A percentile compares a stretch with the other conserved stretches of the same genome.
Evolutionary conservation across 768 basidiomycete species (phyloP).

Genomic region (Lyophyllum decastes): DNA sequence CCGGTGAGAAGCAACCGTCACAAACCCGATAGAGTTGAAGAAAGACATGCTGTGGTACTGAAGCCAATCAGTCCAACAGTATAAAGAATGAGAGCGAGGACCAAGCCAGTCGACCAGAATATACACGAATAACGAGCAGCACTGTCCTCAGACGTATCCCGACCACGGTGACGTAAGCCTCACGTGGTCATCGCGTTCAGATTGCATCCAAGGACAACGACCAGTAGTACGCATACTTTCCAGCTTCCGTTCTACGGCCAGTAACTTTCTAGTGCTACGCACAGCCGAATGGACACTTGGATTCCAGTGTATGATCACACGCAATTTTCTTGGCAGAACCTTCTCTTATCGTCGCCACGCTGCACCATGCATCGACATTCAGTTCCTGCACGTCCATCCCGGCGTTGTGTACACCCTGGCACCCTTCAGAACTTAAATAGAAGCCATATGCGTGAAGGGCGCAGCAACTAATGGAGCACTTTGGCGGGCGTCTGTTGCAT

Average conservation of each 20-base stretch:
- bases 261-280: no score
- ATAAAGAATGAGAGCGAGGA: conserved; percentile 2
- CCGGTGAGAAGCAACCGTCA: conserved; percentile 7
- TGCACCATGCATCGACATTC: neutral
- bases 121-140: conserved; percentile 3
- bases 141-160: no score
- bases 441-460: no score
- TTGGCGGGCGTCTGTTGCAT: neutral
- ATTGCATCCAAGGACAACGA: no score
- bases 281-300: no score
- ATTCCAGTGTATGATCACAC: neutral
- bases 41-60: conserved; percentile 64
- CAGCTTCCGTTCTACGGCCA: no score
- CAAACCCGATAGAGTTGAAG: conserved; percentile 81
- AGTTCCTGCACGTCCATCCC: no score
- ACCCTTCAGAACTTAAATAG: neutral
- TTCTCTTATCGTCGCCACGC: neutral
- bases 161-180: no score
- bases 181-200: no score
- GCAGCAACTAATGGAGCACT: neutral
- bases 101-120: conserved; percentile 4
- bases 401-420: neutral
- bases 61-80: conserved; percentile 32
- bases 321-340: neutral
- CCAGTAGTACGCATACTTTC: no score